Percentiles rank a stretch among this genome's conserved stretches.
Conservation (phyloP, 352 stramenopile species). For the Phytophthora brassicae region DNA sequence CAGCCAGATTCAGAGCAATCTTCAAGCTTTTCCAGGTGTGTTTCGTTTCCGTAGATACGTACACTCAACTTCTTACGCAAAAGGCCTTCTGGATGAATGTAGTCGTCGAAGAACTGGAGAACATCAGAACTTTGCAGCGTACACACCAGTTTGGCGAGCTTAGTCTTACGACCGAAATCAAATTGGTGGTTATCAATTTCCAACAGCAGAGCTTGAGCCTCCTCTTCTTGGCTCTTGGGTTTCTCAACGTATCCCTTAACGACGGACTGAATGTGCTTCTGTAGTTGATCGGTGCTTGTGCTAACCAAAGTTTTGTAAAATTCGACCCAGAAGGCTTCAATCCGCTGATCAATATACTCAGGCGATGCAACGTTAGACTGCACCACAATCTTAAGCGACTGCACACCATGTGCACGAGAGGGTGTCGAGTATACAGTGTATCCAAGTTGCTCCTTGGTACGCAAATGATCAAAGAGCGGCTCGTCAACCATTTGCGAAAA, state of each 20-base stretch:
- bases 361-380: constrained; percentile 76
- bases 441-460: constrained; percentile 69
- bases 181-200: constrained; percentile 77
- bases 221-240: constrained; percentile 68
- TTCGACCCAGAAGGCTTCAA: constrained; percentile 61
- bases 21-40: constrained; percentile 21
- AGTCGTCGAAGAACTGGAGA: constrained; percentile 69
- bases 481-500: constrained; percentile 63
- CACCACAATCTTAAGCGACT: constrained; percentile 74
- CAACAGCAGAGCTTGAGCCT: constrained; percentile 51
- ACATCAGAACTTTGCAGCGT: constrained; percentile 53
- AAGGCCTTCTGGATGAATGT: constrained; percentile 31
- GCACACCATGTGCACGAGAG: constrained; percentile 43
- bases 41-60: constrained; percentile 54
- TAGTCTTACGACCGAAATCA: constrained; percentile 56
- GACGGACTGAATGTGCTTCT: constrained; percentile 67
- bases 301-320: constrained; percentile 38
- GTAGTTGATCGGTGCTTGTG: constrained; percentile 32
- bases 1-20: constrained; percentile 24
- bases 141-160: constrained; percentile 43
- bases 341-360: constrained; percentile 61
- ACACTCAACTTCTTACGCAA: constrained; percentile 60
- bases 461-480: constrained; percentile 62
- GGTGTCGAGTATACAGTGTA: constrained; percentile 71
- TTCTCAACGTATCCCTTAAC: constrained; percentile 68